Conservation (phyloP, 768 basidiomycete species). For the Suillus subaureus region DNA sequence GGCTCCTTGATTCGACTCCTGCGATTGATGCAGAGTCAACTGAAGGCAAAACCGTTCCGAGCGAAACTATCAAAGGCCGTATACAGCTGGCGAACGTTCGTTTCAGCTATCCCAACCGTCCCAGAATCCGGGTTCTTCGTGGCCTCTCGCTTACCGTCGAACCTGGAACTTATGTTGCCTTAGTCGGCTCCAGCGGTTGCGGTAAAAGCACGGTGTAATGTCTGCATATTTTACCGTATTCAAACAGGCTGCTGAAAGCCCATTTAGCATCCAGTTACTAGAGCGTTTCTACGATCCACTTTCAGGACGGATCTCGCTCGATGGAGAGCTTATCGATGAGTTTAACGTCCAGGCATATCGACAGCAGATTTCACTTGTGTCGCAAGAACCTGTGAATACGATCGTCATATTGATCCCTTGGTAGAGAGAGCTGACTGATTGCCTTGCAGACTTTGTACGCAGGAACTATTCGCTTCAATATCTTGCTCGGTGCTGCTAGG, state of each 20-base stretch:
- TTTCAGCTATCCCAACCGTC: constrained; percentile 90
- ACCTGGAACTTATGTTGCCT: constrained; percentile 78
- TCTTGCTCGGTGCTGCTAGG: constrained; percentile 82
- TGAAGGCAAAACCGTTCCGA: constrained; percentile 57
- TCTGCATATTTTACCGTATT: constrained; percentile 10
- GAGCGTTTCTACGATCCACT: constrained; percentile 86
- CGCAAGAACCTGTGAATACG: constrained; percentile 71
- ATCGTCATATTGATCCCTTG: constrained; percentile 10
- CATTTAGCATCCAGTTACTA: constrained; percentile 68
- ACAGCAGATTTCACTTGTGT: constrained; percentile 85
- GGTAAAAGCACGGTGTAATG: constrained; percentile 80
- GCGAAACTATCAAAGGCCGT: constrained; percentile 49
- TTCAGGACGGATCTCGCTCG: constrained; percentile 72
- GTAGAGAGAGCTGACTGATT: not conserved
- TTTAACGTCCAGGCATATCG: constrained; percentile 87
- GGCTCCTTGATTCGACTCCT: constrained; percentile 69
- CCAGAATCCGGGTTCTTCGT: constrained; percentile 82
- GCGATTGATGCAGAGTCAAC: constrained; percentile 81
- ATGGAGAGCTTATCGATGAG: constrained; percentile 72
- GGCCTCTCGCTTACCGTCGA: constrained; percentile 70
- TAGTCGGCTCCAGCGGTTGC: constrained; percentile 80
- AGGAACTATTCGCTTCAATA: constrained; percentile 88
- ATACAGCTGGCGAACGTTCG: constrained; percentile 79
- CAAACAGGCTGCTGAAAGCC: constrained; percentile 4
- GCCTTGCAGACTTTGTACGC: constrained; percentile 68